Conservation (phyloP, 257 asterid species). For the Solanum dulcamara region DNA sequence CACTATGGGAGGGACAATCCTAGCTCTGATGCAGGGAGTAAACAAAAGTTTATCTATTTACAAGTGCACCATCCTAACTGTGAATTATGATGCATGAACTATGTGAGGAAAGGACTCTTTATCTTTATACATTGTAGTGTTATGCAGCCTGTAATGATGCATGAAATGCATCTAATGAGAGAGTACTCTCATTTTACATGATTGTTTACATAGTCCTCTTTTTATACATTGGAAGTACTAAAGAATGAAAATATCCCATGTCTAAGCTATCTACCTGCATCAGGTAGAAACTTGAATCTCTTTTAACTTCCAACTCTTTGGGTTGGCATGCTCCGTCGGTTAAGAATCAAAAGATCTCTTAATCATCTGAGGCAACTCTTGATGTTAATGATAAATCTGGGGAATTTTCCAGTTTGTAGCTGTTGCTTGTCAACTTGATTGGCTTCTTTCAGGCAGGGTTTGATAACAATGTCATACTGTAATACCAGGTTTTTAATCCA, state of each 20-base stretch:
- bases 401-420: not conserved
- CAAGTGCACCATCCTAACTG: not conserved
- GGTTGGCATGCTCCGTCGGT: not conserved
- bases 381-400: not conserved
- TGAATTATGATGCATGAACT: not conserved
- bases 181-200: not conserved
- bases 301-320: not conserved
- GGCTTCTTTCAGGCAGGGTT: not conserved
- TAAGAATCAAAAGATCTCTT: not conserved
- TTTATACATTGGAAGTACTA: not conserved
- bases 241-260: not conserved
- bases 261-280: too few relatives aligned
- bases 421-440: not conserved
- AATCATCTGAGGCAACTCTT: not conserved
- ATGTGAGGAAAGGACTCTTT: too few relatives aligned
- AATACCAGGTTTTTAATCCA: not conserved
- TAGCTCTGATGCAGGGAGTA: not conserved
- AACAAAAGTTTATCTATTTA: too few relatives aligned
- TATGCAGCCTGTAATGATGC: not conserved
- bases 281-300: not conserved
- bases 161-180: too few relatives aligned
- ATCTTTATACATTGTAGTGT: too few relatives aligned
- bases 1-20: not conserved
- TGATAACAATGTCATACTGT: not conserved
- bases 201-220: not conserved